Evolutionary conservation across 495 filamentous ascomycete genomes (phyloP).

Genomic region (Gamarada debralockiae): DNA sequence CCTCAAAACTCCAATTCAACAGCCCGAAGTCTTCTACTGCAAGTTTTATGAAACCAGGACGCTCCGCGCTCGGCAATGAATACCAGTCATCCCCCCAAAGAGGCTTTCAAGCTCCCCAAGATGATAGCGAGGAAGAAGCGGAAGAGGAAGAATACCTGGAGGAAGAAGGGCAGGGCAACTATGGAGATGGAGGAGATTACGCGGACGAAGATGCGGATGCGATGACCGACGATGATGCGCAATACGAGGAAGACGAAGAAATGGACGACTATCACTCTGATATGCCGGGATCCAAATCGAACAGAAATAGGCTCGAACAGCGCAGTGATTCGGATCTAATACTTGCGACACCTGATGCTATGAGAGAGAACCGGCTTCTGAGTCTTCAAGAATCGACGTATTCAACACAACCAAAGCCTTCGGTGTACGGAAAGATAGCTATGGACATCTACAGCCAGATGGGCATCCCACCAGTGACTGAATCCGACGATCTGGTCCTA

Average conservation of each 20-base stretch:
- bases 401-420: conserved; percentile 28
- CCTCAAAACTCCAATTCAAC: conserved; percentile 35
- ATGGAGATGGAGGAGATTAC: conserved; percentile 17
- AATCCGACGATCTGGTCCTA: conserved; percentile 50
- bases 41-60: conserved; percentile 18
- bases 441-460: conserved; percentile 45
- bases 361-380: conserved; percentile 27
- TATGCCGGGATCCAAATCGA: conserved; percentile 12
- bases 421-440: conserved; percentile 43
- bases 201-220: conserved; percentile 29
- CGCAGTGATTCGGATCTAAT: conserved; percentile 39
- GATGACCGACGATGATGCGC: conserved; percentile 34
- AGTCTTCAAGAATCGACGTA: conserved; percentile 34
- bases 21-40: conserved; percentile 30
- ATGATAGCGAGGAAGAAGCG: conserved; percentile 31
- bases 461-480: conserved; percentile 38
- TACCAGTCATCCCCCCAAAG: conserved; percentile 31
- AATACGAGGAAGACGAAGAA: conserved; percentile 37
- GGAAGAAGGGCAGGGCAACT: conserved; percentile 13
- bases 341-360: conserved; percentile 39
- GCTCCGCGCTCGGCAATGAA: conserved; percentile 25
- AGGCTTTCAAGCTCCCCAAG: conserved; percentile 11
- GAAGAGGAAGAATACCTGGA: conserved; percentile 29
- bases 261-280: conserved; percentile 30
- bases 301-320: conserved; percentile 16